Conservation (phyloP, 257 asterid genomes). For the Capsicum baccatum region DNA sequence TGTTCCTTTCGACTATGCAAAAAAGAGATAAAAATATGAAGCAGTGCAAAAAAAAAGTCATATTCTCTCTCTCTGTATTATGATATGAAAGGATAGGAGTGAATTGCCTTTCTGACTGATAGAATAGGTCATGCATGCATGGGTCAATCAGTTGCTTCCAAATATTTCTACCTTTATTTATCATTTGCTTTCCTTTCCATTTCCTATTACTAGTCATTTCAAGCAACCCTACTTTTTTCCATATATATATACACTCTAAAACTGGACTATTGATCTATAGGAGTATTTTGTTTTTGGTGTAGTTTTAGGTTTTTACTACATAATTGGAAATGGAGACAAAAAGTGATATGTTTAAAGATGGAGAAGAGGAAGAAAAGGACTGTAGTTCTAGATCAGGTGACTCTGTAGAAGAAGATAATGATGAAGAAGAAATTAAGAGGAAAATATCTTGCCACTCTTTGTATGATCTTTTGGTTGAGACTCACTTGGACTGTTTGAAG, state of each 20-base stretch:
- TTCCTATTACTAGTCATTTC: conserved; percentile 17
- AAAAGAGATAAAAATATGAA: conserved; percentile 26
- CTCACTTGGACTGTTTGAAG: conserved; percentile 35
- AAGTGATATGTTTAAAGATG: neutral
- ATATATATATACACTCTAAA: neutral
- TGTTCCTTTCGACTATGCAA: conserved; percentile 28
- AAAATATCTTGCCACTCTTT: conserved; percentile 30
- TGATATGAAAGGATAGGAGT: neutral
- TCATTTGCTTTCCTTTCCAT: neutral
- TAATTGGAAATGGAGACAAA: conserved; percentile 30
- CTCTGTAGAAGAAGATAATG: neutral
- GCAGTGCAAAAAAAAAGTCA: conserved; percentile 21
- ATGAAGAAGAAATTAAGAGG: conserved; percentile 30
- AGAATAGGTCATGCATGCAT: conserved; percentile 29
- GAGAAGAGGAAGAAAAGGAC: neutral
- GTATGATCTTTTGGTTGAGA: conserved; percentile 31
- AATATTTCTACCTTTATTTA: conserved; percentile 14
- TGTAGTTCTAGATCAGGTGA: conserved; percentile 5
- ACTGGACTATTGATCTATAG: neutral
- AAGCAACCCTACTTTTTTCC: conserved; percentile 7
- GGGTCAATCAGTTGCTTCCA: conserved; percentile 30
- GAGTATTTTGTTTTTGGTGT: neutral
- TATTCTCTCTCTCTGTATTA: conserved; percentile 12
- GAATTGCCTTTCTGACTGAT: conserved; percentile 23
- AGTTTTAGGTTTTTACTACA: neutral